Evolutionary conservation across 2,329 filamentous ascomycete genomes (phyloP), one percentile per base, ranked within the genome.

Genomic region (Penicillium sp.): DNA sequence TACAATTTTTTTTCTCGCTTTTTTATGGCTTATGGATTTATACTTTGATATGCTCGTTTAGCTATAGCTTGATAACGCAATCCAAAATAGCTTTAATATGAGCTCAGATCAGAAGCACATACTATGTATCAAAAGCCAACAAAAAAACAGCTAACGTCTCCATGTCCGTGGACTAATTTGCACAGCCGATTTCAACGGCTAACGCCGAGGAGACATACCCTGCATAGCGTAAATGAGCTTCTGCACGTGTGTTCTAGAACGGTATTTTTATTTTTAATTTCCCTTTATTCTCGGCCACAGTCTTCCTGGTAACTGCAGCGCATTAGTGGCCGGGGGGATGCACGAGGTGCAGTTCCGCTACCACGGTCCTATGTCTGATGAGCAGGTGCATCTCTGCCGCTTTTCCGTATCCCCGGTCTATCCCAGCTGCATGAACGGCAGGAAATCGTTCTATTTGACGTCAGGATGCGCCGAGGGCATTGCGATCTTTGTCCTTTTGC

Each of bases 291-390:
- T 13, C 31, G 31, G 31, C 12, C 31, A 56, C 55, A 25, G n/a
- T 21, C 35, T 53, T 55, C 62, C 58, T 52, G n/a, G 55, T 59
- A 63, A 55, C 56, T 57, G 47, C 54, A 51, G 56, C 62, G 67
- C 68, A 72, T 73, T 73, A 72, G 71, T 66, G 59, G 51, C 65
- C 70, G 69, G 69, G 71, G 71, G 71, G 71, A 72, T 71, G 68
- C 53, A 68, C 33, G 41, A 59, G 60, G 43, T 67, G 67, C 69
- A 70, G 55, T 60, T 61, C 68, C 69, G 68, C 42, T 67, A 58
- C 59, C 59, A 45, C 43, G 13, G 59, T 60, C 59, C 49, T 58
- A 57, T 52, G 43, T 31, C 47, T 58, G 46, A 48, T 58, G 46
- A 48, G 46, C 31, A 33, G 41, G 47, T 57, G 52, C 50, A 40